Conservation (phyloP, 2,329 filamentous ascomycete species). For the Penicillium rolfsii region DNA sequence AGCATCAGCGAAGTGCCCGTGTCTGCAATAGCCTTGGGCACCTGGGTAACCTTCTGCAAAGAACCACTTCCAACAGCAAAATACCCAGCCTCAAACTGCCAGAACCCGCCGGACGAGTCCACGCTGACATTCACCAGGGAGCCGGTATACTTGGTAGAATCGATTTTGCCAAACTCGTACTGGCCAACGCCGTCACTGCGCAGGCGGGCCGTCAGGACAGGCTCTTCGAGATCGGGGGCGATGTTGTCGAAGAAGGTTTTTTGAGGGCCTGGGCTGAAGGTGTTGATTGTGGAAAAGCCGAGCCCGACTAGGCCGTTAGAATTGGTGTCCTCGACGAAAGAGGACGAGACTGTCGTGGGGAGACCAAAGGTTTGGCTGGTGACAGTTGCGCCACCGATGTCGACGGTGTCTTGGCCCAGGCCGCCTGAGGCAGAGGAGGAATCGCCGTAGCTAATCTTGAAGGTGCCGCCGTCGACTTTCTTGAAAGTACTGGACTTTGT, state of each 20-base stretch:
- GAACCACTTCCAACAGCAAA: constrained; percentile 58
- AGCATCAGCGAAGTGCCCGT: constrained; percentile 71
- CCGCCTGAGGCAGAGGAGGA: constrained; percentile 63
- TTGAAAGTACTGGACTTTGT: constrained; percentile 57
- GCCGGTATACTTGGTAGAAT: constrained; percentile 65
- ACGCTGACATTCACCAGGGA: constrained; percentile 64
- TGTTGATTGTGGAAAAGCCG: constrained; percentile 68
- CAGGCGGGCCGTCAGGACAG: constrained; percentile 72
- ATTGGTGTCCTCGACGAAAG: constrained; percentile 62
- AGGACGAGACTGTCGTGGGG: constrained; percentile 60
- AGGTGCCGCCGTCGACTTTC: constrained; percentile 55
- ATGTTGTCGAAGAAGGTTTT: constrained; percentile 77
- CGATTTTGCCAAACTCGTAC: constrained; percentile 76
- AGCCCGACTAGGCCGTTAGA: constrained; percentile 72
- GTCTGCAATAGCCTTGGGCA: constrained; percentile 61
- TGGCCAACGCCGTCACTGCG: constrained; percentile 62
- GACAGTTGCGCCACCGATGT: constrained; percentile 67
- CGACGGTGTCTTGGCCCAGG: constrained; percentile 69
- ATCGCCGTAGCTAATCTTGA: constrained; percentile 71
- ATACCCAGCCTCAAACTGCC: constrained; percentile 64
- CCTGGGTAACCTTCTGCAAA: constrained; percentile 38
- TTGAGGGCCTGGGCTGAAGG: constrained; percentile 63
- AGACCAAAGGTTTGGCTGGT: constrained; percentile 68
- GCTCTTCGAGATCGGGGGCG: constrained; percentile 61
- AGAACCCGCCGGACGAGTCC: constrained; percentile 67